Evolutionary conservation across 257 asterid species (phyloP), one percentile per base, ranked within the genome.

Genomic region (Avicennia marina): DNA sequence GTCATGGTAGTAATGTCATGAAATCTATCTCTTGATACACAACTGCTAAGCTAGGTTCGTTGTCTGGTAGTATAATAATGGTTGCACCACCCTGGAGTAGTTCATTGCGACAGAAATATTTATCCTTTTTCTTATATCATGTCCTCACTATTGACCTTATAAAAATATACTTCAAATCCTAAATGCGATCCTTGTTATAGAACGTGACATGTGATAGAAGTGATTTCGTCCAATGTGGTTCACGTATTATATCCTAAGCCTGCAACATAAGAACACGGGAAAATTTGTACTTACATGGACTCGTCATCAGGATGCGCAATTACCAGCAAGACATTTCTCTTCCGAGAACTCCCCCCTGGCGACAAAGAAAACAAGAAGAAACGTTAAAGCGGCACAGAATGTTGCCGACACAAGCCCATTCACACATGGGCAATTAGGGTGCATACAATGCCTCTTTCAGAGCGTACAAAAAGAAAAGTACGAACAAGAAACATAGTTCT

Each of bases 301-400:
- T 85, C 97, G 36, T 91, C 97, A 63, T 91, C 98, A 22, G 97
- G 95, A 72, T 91, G 98, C 19, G 97, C 95, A 63, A 78, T 80
- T 62, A 87, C 88, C 77, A 87, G 73, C 79, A 91, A 75, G 24
- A 78, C 86, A 67, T 83, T 85, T 76, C 80, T 81, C 65, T 72
- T 75, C 43, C 55, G 54, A 65, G 56, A 46, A 65, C 18, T 40
- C 32, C 65, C 69, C 17, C 69, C 88, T 77, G 72, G 51, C 50
- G 66, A 5, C 41, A 6, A 55, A 39, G 6, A 10, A 16, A 11
- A 13, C 6, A 16, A 10, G 18, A 50, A 26, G 3, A 11, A 24
- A n/a, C n/a, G n/a, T n/a, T n/a, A 17, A 10, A 36, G 13, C 41
- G 13, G 41, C 41, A 36, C 3, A 36, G 10, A 36, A 36, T 11